Evolutionary conservation across 106 monocot genomes (phyloP), one percentile per base, ranked within the genome.

Genomic region (Triglochin maritima): DNA sequence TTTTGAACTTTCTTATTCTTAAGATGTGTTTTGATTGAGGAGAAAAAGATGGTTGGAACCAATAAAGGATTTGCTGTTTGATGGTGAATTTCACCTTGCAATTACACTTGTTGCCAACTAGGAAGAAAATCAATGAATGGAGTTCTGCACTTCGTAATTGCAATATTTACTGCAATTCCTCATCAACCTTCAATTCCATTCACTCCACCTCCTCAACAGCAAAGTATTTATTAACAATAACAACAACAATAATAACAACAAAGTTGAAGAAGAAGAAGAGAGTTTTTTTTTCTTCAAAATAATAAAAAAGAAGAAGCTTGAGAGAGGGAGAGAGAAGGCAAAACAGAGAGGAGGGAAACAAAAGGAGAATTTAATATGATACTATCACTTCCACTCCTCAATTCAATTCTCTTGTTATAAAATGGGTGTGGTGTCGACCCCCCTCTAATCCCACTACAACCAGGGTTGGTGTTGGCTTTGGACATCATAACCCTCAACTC

Each of bases 371-470:
- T 71, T 57, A 77, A 65, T 70, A 63, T 63, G 62, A 75, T 44
- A 60, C 68, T 62, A 52, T 16, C 63, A 54, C 70, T 16, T 72
- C 59, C 53, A 12, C 9, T 70, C 71, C 65, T 62, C 48, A 29
- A 29, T 29, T 29, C 48, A 57, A 49, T 74, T 65, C 55, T 65
- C 51, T 15, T 67, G 69, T 70, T 92, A 92, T 84, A 92, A 83
- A 87, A 82, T 85, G 78, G 7, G 12, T 4, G 47, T 16, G 59
- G 71, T 60, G 44, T 58, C 56, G 76, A 71, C 17, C 51, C 56
- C 60, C 54, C 77, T 68, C 68, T 64, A 48, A 67, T 62, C 64
- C 53, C 50, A 69, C 50, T 69, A 12, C 50, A 63, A 56, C 64
- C 45, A 60, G 13, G 3, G 70, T n/a, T 59, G 57, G 57, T 8